Percentiles rank a stretch among this genome's conserved stretches.
Evolutionary conservation across 495 filamentous ascomycete genomes (phyloP).

Genomic region (Glonium stellatum): DNA sequence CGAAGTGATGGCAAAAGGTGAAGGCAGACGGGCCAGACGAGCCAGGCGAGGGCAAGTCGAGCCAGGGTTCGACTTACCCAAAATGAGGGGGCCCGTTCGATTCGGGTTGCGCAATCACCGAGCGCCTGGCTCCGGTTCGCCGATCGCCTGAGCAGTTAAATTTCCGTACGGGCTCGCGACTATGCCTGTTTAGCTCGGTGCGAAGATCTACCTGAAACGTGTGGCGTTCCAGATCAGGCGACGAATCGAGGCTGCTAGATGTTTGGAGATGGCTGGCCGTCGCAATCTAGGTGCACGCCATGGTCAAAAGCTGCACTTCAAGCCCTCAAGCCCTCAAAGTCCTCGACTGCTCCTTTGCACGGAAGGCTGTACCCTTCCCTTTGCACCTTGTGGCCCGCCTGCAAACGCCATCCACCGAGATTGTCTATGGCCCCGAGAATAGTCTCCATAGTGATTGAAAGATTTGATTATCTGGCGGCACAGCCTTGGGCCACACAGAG

Average conservation of each 20-base stretch:
- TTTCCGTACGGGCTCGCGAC: constrained; percentile 23
- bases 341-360: no score
- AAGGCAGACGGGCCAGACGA: no score
- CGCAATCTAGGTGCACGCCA: neutral
- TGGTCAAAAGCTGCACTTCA: no score
- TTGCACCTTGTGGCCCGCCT: no score
- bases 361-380: no score
- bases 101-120: constrained; percentile 33
- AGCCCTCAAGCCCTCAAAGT: no score
- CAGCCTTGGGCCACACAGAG: no score
- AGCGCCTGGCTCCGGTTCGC: constrained; percentile 27
- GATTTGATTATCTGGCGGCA: no score
- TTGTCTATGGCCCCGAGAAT: no score
- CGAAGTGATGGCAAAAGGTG: constrained; percentile 3
- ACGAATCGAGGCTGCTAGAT: constrained; percentile 6
- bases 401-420: no score
- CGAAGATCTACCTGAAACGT: constrained; percentile 27
- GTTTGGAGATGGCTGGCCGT: neutral
- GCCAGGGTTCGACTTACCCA: neutral
- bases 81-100: constrained; percentile 25
- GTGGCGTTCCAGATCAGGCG: constrained; percentile 22
- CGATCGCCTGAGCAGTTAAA: constrained; percentile 26
- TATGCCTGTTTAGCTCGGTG: constrained; percentile 17
- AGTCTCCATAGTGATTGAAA: no score
- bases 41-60: no score